Evolutionary conservation across 192 early-diverging fungal species (phyloP).

Genomic region (Coemansia sp.): DNA sequence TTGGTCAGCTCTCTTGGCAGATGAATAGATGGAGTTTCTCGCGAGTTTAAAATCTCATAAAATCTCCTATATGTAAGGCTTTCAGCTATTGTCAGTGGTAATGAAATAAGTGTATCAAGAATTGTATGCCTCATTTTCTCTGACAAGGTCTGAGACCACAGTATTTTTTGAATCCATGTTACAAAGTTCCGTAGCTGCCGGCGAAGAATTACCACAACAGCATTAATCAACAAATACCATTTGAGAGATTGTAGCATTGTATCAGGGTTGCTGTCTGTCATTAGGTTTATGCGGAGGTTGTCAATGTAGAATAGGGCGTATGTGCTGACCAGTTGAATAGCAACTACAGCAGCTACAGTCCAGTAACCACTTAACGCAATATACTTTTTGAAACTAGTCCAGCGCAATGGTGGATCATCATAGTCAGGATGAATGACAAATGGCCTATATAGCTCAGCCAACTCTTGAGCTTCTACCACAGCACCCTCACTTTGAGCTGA

Average conservation of each 20-base stretch:
- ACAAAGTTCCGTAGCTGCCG: slow-evolving; percentile 10
- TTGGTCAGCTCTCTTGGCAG: not conserved
- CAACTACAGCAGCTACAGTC: slow-evolving; percentile 4
- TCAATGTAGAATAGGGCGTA: slow-evolving; percentile 18
- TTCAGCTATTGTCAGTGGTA: slow-evolving; percentile 20
- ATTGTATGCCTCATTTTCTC: slow-evolving; percentile 1
- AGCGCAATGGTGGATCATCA: not conserved
- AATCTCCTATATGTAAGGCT: not conserved
- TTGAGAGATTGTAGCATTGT: slow-evolving; percentile 26
- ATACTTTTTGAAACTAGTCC: slow-evolving; percentile 8
- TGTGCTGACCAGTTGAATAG: slow-evolving; percentile 7
- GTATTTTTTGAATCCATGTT: not conserved
- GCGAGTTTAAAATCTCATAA: not conserved
- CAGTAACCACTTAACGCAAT: slow-evolving; percentile 16
- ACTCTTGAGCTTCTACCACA: not conserved
- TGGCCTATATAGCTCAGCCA: not conserved
- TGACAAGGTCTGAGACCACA: slow-evolving; percentile 8
- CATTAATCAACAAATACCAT: slow-evolving; percentile 24
- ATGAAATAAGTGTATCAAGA: not conserved
- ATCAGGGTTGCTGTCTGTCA: slow-evolving; percentile 25
- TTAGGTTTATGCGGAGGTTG: slow-evolving; percentile 17
- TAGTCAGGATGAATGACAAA: slow-evolving; percentile 6
- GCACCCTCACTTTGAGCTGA: not conserved
- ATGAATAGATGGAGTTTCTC: not conserved
- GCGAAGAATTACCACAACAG: slow-evolving; percentile 2